Conservation (phyloP, 129 eudicot species). For the Cynara cardunculus region DNA sequence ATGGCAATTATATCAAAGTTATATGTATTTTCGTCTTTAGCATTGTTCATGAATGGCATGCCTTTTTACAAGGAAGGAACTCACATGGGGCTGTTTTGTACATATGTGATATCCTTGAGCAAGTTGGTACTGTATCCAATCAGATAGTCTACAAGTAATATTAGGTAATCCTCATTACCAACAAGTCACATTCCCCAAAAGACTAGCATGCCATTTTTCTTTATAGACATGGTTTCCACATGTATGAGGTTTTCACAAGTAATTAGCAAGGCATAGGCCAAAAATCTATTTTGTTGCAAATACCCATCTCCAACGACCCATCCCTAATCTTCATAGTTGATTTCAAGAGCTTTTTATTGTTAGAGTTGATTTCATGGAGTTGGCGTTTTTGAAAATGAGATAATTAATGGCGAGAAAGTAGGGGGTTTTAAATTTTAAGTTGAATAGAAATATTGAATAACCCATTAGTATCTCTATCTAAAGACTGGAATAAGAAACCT, state of each 20-base stretch:
- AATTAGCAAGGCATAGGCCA: too few relatives aligned
- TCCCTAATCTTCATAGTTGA: neutral
- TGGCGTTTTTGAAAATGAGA: neutral
- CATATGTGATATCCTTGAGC: constrained; percentile 42
- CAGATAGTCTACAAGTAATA: constrained; percentile 87
- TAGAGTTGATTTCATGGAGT: neutral
- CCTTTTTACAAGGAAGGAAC: constrained; percentile 22
- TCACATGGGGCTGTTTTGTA: constrained; percentile 71
- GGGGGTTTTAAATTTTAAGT: neutral
- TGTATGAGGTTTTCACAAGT: constrained; percentile 34
- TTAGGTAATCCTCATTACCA: constrained; percentile 56
- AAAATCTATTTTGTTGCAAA: constrained; percentile 69
- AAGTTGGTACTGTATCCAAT: constrained; percentile 79
- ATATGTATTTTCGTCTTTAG: neutral
- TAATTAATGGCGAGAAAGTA: neutral
- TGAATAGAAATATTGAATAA: neutral
- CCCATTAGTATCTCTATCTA: neutral
- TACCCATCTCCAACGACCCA: constrained; percentile 28
- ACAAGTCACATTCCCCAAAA: constrained; percentile 78
- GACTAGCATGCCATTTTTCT: constrained; percentile 77
- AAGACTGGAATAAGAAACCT: too few relatives aligned
- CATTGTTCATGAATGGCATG: too few relatives aligned
- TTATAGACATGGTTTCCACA: constrained; percentile 77
- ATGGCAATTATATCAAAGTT: neutral
- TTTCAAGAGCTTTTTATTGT: neutral